Evolutionary conservation across 2,329 filamentous ascomycete genomes (phyloP).

Genomic region (Ascosphaera aggregata): DNA sequence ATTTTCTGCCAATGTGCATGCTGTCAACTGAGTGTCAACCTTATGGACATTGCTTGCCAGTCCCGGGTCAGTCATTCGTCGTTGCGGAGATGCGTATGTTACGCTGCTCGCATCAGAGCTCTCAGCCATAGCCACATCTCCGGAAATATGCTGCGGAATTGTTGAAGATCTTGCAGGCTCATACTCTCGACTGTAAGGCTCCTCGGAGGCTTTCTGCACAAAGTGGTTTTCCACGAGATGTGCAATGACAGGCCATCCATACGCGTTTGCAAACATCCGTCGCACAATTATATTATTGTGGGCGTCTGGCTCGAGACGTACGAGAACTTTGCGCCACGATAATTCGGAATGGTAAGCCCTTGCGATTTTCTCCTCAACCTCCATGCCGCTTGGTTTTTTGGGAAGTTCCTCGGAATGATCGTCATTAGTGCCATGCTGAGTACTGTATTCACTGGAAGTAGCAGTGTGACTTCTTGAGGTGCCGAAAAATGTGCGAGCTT

Average conservation of each 20-base stretch:
- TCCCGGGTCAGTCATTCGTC: constrained; percentile 1
- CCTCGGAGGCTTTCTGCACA: constrained; percentile 21
- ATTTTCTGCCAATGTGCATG: background rate
- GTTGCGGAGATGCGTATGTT: background rate
- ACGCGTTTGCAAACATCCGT: constrained; percentile 89
- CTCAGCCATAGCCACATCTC: background rate
- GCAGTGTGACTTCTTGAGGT: constrained; percentile 5
- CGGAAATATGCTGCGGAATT: background rate
- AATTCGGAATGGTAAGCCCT: constrained; percentile 80
- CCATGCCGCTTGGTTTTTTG: constrained; percentile 30
- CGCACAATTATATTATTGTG: constrained; percentile 98
- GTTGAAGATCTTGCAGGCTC: background rate
- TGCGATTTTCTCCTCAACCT: constrained; percentile 94
- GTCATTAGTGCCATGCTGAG: constrained; percentile 1
- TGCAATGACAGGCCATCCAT: constrained; percentile 91
- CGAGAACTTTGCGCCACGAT: constrained; percentile 90
- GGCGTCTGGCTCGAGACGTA: constrained; percentile 84
- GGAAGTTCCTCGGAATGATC: background rate
- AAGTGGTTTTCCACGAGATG: constrained; percentile 93
- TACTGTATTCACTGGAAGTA: constrained; percentile 2
- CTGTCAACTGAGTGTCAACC: background rate
- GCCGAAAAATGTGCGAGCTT: constrained; percentile 18
- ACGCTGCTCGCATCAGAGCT: background rate
- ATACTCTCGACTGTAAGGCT: background rate
- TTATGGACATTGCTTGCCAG: background rate